Base-by-base conservation (phyloP, 2,329 filamentous ascomycete species). In the Fusarium robinianum region DNA sequence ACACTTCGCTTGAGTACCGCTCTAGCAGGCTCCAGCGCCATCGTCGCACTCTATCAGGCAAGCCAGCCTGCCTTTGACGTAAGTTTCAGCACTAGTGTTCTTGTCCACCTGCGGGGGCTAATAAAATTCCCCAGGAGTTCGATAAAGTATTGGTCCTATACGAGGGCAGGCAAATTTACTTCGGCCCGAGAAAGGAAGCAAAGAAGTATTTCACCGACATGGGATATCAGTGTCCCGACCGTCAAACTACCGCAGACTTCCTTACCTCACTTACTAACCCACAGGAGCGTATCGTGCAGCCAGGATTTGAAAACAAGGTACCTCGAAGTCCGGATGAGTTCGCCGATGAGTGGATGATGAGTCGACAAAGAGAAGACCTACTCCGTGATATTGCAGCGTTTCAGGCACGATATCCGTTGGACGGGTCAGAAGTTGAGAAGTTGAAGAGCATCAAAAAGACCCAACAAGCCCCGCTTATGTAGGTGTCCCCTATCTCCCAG, bases 191-290 rank as follows among this genome's bases (percentile, higher is more conserved):
- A 0, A 72, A 74, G 6, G 72, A 79, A 10, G 85, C 85, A 1
- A 83, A 77, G 50, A 65, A 72, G 10, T 88, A 84, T 63, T 88
- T 89, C 58, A 71, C 81, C 43, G 68, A 75, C 15, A 72, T 88
- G 45, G 85, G 86, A 0, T 89, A 86, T 55, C 71, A 79, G 19
- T 85, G 69, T 18, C 70, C 70, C 1, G 68, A 71, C 4, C 63
- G 71, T 26, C 72, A 84, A 57, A 90, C 86, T 0, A 88, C 85
- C 1, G 81, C 85, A 2, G 87, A 90, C 62, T 90, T 90, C 68
- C 67, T 90, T 35, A 89, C 87, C 4, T 72, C 73, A 4, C 69
- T 78, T 12, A 76, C 74, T 3, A 65, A 60, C 22, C 58, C 59
- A 6, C 45, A 46, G 8, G 33, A 48, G 25, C 26, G 45, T 16